These are phyloP conservation scores for Fusarium longipes DNA, from an alignment of 2,329 filamentous ascomycete species.

Conservation along the genomic window DNA sequence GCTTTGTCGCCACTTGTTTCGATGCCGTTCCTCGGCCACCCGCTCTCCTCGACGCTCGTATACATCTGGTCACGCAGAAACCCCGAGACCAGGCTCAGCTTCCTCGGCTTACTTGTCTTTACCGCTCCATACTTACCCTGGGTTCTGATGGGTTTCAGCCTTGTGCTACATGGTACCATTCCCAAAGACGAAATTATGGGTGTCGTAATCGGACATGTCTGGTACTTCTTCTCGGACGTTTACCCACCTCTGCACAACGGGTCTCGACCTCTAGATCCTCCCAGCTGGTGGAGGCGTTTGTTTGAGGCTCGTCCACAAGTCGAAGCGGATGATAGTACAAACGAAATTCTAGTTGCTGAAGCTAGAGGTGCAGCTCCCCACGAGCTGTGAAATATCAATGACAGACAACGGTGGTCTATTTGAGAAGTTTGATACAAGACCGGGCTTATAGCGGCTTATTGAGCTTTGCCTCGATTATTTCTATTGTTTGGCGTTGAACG, in stretches of 20 bases:
- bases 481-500: conserved; percentile 24
- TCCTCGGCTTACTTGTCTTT: conserved; percentile 89
- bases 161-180: conserved; percentile 88
- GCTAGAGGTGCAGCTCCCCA: conserved; percentile 49
- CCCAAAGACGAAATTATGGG: conserved; percentile 98
- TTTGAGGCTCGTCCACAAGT: conserved; percentile 72
- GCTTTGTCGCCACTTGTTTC: conserved; percentile 86
- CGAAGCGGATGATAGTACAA: conserved; percentile 64
- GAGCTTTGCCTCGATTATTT: conserved; percentile 2
- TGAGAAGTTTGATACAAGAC: neutral
- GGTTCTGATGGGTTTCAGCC: conserved; percentile 92
- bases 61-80: conserved; percentile 99
- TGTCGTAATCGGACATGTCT: conserved; percentile 92
- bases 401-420: neutral
- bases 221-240: conserved; percentile 98
- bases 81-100: conserved; percentile 88
- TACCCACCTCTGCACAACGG: conserved; percentile 92
- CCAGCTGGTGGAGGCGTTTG: conserved; percentile 86
- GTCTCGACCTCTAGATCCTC: conserved; percentile 87
- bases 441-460: neutral
- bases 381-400: conserved; percentile 29
- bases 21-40: conserved; percentile 94
- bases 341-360: conserved; percentile 71
- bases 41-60: conserved; percentile 90
- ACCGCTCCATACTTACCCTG: conserved; percentile 94